Conservation (phyloP, 345 rosid species). For the Aegle marmelos region DNA sequence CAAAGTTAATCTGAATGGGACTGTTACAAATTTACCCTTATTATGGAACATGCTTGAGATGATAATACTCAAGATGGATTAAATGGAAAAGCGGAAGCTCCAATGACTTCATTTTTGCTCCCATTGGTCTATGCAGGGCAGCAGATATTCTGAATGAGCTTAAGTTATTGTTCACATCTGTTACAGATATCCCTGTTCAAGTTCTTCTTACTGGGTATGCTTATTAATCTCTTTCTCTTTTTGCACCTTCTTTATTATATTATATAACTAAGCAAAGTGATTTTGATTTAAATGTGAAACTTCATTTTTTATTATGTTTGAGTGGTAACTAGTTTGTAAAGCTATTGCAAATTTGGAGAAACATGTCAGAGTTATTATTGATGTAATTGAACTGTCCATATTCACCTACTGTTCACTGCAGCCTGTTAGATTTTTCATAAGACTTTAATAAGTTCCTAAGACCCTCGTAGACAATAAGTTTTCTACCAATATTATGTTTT, state of each 20-base stretch:
- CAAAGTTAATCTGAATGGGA: not conserved
- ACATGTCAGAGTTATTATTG: not conserved
- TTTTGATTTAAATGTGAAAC: not conserved
- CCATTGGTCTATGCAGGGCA: conserved; percentile 41
- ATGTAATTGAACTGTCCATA: not conserved
- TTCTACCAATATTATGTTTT: no score
- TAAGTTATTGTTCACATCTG: conserved; percentile 40
- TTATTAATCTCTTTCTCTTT: not conserved
- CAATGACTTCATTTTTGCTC: not conserved
- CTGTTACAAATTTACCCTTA: not conserved
- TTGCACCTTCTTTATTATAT: not conserved
- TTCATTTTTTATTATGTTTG: not conserved
- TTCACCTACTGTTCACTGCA: not conserved
- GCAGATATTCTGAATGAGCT: conserved; percentile 57
- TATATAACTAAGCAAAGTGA: not conserved
- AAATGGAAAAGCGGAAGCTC: not conserved
- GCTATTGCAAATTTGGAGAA: not conserved
- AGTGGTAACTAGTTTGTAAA: not conserved
- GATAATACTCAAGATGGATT: not conserved
- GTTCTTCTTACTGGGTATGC: conserved; percentile 69
- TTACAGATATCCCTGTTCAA: conserved; percentile 65
- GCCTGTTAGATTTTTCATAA: not conserved
- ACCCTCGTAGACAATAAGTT: not conserved
- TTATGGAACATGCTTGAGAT: not conserved
- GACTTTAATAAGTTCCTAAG: not conserved